Percentiles rank a stretch among this genome's conserved stretches.
These are phyloP conservation scores for Mollisia scopiformis DNA, from an alignment of 2,329 filamentous ascomycete genomes.

Conservation along the genomic window DNA sequence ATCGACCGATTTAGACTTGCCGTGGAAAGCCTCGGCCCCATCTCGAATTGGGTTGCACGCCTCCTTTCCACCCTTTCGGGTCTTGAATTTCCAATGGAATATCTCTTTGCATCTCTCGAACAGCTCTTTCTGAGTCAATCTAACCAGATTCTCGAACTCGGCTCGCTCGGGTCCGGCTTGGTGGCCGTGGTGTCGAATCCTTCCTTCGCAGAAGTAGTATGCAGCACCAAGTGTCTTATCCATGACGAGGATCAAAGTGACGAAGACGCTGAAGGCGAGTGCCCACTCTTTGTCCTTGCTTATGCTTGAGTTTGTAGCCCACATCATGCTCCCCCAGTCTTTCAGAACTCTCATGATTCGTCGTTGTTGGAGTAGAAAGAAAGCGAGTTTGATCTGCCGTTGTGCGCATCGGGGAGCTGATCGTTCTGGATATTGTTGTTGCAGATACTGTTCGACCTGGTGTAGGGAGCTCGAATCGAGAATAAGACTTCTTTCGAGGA, in stretches of 20 bases:
- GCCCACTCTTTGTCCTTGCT: constrained; percentile 36
- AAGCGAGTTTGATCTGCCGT: constrained; percentile 36
- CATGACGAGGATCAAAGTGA: constrained; percentile 33
- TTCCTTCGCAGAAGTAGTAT: constrained; percentile 29
- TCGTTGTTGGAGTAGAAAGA: constrained; percentile 32
- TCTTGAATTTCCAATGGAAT: constrained; percentile 39
- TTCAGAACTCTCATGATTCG: constrained; percentile 33
- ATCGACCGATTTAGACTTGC: constrained; percentile 26
- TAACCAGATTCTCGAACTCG: constrained; percentile 27
- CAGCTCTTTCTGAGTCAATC: constrained; percentile 32
- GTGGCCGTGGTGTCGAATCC: constrained; percentile 27
- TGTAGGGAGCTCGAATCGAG: constrained; percentile 31
- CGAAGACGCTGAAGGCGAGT: constrained; percentile 34
- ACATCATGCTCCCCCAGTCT: constrained; percentile 37
- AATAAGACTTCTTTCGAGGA: constrained; percentile 34
- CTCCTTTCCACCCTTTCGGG: constrained; percentile 36
- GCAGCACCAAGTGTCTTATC: constrained; percentile 30
- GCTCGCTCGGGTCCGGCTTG: constrained; percentile 26
- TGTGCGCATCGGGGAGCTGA: constrained; percentile 33
- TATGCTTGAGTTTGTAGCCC: constrained; percentile 30
- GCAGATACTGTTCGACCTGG: constrained; percentile 27
- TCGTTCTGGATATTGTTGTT: constrained; percentile 27
- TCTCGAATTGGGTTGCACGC: constrained; percentile 37
- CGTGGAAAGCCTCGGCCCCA: constrained; percentile 31
- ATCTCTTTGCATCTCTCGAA: constrained; percentile 38